Evolutionary conservation across 345 rosid genomes (phyloP), one percentile per base, ranked within the genome.

Genomic region (Eucalyptus decipiens): DNA sequence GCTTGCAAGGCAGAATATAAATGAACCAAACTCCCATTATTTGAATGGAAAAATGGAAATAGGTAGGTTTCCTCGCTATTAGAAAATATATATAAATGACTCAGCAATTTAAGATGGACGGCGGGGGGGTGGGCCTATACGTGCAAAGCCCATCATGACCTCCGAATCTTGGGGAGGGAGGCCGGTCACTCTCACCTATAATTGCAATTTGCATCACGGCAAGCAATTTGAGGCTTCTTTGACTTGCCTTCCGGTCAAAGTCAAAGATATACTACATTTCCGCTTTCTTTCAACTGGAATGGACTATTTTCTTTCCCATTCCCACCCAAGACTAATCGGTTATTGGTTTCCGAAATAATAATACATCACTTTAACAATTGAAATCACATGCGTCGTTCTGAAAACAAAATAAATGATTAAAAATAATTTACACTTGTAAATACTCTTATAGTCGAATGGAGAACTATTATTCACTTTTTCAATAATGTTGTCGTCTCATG

Each of bases 71-170:
- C 6, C 17, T 11, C 2, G 3, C 6, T 3, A 26, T 60, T 6
- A 3, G 0, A 2, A 54, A 24, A 56, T 24, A 10, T 24, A 24
- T 23, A 26, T 0, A 13, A 58, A 51, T 16, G 54, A 58, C 2
- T 9, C 5, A 24, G 14, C 11, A 24, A 58, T 58, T 58, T 24
- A 58, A 58, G 30, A 24, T 58, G 3, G 14, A 24, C 1, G 21
- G 0, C n/a, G n/a, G n/a, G n/a, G n/a, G n/a, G n/a, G n/a, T n/a
- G 8, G 3, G 54, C 8, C 21, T 51, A 6, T 51, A 51, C 1
- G 54, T 51, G 54, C 17, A 14, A 2, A 49, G 51, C 51, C 51
- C 17, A 49, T 49, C 5, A 49, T 49, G 17, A 49, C 3, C 51
- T 49, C 17, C 6, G 17, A 49, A 49, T 49, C 16, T 49, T 13